Conservation (phyloP, 2,329 filamentous ascomycete genomes). For the Aspergillus jensenii region DNA sequence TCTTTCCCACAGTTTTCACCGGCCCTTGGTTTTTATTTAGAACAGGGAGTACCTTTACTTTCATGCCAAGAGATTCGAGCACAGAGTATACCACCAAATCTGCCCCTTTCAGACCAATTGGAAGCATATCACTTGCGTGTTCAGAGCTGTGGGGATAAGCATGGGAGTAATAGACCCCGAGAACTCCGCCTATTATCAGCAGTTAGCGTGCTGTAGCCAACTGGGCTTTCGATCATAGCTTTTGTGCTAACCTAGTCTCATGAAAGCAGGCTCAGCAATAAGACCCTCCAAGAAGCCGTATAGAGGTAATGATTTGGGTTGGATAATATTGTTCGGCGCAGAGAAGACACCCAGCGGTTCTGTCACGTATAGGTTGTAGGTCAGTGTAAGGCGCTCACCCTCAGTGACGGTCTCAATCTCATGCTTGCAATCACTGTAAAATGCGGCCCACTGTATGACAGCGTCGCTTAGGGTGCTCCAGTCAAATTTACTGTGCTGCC, state of each 20-base stretch:
- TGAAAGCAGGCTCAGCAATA: conserved; percentile 35
- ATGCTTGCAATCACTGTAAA: conserved; percentile 40
- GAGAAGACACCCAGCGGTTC: conserved; percentile 30
- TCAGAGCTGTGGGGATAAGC: conserved; percentile 46
- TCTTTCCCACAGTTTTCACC: background rate
- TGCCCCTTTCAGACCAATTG: conserved; percentile 46
- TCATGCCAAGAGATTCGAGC: conserved; percentile 34
- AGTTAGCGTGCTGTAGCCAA: background rate
- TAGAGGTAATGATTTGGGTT: conserved; percentile 37
- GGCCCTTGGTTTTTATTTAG: background rate
- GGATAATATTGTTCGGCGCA: conserved; percentile 21
- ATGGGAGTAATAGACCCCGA: conserved; percentile 51
- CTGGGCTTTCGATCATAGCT: background rate
- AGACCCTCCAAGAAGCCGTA: conserved; percentile 33
- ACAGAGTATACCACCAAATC: conserved; percentile 46
- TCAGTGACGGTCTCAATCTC: conserved; percentile 46
- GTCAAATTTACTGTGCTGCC: conserved; percentile 24
- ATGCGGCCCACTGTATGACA: conserved; percentile 37
- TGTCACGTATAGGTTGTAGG: conserved; percentile 57
- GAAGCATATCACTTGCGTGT: conserved; percentile 24
- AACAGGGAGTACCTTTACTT: conserved; percentile 32
- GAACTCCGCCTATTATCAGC: conserved; percentile 37
- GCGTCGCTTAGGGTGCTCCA: conserved; percentile 25
- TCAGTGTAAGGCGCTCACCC: conserved; percentile 58
- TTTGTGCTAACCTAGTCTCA: conserved; percentile 33